Evolutionary conservation across 805 yeast species (phyloP), one percentile per base, ranked within the genome.

Genomic region (Kodamaea laetipori): DNA sequence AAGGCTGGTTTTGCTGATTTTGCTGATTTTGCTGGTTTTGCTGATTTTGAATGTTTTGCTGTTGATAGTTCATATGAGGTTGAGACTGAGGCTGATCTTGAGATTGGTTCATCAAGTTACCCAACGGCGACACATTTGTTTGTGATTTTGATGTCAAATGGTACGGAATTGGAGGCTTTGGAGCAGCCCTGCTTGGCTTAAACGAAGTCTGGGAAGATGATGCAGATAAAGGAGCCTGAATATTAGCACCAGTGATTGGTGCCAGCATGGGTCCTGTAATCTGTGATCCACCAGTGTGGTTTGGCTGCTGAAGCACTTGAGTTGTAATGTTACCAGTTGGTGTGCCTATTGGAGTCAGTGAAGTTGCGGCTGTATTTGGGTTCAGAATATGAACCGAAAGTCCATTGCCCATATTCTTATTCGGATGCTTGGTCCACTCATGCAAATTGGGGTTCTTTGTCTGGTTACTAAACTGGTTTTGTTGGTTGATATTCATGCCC

Each of bases 131-230:
- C 1, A 53, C n/a, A 12, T 31, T 28, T 5, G 32, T 26, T 13
- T 27, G 13, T 5, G 46, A 13, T 28, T 44, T 43, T 19, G 61
- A 58, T 1, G 65, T 39, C 27, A 61, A 45, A 47, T 69, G 75
- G 47, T 62, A 68, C n/a, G 76, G 72, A 17, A 58, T 49, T 4
- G 77, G 76, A 2, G 74, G 74, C 43, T 63, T 69, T 12, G 76
- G 76, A 3, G 76, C 74, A 1, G 64, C 63, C 31, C 76, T 53
- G 10, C 63, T 45, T 2, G 76, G 76, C 43, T 62, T 61, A 50
- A 65, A 64, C 4, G 37, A 35, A 7, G 49, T 33, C 28, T 45
- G 48, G 6, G 46, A 41, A 3, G 50, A 26, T 8, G 49, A 34
- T 1, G 53, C 31, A 3, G 51, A 37, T 6, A 32, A 11, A 10